phyloP scores from a whole-genome alignment of 192 early-diverging fungal genomes.

The Jimgerdemannia lactiflua region DNA sequence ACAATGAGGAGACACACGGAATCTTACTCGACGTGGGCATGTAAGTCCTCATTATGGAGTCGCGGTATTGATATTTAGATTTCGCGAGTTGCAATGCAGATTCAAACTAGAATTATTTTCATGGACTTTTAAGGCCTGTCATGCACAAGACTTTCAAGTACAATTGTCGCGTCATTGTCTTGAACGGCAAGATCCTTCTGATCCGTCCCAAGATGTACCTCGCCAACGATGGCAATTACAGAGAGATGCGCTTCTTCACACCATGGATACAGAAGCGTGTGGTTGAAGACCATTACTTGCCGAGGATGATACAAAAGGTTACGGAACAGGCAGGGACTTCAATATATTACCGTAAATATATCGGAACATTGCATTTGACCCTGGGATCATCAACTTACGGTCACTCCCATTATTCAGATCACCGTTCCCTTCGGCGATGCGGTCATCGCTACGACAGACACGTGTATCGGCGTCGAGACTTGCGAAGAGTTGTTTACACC shows the following conservation, averaged over 20 bases:
- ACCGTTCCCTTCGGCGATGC: conserved; percentile 90
- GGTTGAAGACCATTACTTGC: conserved; percentile 80
- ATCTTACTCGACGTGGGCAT: conserved; percentile 96
- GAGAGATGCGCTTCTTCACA: conserved; percentile 94
- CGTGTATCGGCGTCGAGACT: conserved; percentile 89
- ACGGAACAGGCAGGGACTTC: conserved; percentile 58
- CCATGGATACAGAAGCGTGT: conserved; percentile 67
- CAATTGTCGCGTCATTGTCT: conserved; percentile 94
- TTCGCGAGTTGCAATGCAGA: background rate
- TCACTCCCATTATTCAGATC: conserved; percentile 20
- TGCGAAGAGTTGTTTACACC: conserved; percentile 99
- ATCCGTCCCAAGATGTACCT: conserved; percentile 97
- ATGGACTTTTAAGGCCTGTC: conserved; percentile 64
- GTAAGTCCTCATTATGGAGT: conserved; percentile 43
- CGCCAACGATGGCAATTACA: conserved; percentile 98
- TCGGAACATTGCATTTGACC: no score
- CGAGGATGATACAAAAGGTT: conserved; percentile 74
- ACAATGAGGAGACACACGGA: conserved; percentile 56
- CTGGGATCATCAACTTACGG: no score
- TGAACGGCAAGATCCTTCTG: conserved; percentile 79
- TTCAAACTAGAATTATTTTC: no score
- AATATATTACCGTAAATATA: background rate
- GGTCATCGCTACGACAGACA: conserved; percentile 79
- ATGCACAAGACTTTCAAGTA: conserved; percentile 89
- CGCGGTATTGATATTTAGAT: background rate